Conservation (phyloP, 2,329 filamentous ascomycete species). For the Talaromyces islandicus region DNA sequence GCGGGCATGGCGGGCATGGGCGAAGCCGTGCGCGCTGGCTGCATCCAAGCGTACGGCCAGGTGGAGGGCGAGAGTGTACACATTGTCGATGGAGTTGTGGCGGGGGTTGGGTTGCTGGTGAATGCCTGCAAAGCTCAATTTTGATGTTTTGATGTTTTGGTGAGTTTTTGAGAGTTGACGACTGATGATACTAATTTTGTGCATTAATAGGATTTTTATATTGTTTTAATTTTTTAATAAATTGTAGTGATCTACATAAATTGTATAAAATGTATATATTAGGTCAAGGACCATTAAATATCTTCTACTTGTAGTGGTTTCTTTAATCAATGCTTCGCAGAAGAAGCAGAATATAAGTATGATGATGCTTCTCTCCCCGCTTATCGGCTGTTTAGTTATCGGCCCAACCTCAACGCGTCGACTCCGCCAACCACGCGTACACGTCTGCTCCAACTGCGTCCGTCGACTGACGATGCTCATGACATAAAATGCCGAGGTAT, state of each 20-base stretch:
- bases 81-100: conserved; percentile 65
- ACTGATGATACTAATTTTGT: background rate
- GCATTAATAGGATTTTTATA: background rate
- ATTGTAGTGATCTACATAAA: background rate
- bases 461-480: conserved; percentile 21
- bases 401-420: conserved; percentile 21
- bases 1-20: conserved; percentile 88
- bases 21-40: conserved; percentile 64
- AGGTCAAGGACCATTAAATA: background rate
- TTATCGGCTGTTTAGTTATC: background rate
- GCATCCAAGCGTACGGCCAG: conserved; percentile 58
- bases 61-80: conserved; percentile 53
- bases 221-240: too few species aligned
- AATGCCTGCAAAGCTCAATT: conserved; percentile 33
- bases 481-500: conserved; percentile 35
- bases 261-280: background rate
- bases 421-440: conserved; percentile 28
- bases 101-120: conserved; percentile 30
- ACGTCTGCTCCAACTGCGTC: conserved; percentile 14
- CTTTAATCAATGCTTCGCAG: background rate
- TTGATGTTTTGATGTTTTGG: conserved; percentile 11
- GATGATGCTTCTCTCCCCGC: background rate
- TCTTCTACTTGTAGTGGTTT: too few species aligned
- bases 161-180: background rate
- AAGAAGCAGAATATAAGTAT: too few species aligned